A percentile compares a stretch with the other conserved stretches of the same genome.
Conservation (phyloP, 1,139 yeast species). For the Suhomyces bribrorum region DNA sequence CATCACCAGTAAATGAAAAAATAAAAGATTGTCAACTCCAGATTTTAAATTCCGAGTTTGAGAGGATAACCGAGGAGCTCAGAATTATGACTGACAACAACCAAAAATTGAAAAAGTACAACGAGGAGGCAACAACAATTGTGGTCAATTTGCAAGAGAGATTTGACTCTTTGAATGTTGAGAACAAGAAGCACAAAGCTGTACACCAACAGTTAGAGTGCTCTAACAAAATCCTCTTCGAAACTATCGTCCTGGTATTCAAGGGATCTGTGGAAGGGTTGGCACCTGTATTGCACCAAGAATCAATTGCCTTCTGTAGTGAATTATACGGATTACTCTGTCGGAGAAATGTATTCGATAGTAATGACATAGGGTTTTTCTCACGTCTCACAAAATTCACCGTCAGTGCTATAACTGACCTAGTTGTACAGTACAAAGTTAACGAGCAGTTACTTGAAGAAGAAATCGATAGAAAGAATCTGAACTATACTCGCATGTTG, state of each 20-base stretch:
- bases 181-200: not conserved
- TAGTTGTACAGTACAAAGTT: constrained; percentile 20
- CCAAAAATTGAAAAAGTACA: constrained; percentile 3
- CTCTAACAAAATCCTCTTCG: constrained; percentile 5
- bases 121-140: constrained; percentile 6
- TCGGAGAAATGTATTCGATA: constrained; percentile 12
- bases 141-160: constrained; percentile 3
- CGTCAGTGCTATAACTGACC: constrained; percentile 20
- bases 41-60: not conserved
- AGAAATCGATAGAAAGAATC: constrained; percentile 14
- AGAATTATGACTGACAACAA: not conserved
- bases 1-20: not conserved
- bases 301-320: constrained; percentile 19
- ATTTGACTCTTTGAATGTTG: not conserved
- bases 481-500: constrained; percentile 1
- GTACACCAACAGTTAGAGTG: not conserved
- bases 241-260: constrained; percentile 1
- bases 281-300: constrained; percentile 24
- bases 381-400: constrained; percentile 19
- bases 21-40: not conserved
- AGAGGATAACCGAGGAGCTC: not conserved
- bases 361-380: constrained; percentile 15
- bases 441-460: constrained; percentile 22
- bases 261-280: constrained; percentile 10
- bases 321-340: constrained; percentile 16